Conservation (phyloP, 73 alveolate species). For the Blepharisma stoltei region DNA sequence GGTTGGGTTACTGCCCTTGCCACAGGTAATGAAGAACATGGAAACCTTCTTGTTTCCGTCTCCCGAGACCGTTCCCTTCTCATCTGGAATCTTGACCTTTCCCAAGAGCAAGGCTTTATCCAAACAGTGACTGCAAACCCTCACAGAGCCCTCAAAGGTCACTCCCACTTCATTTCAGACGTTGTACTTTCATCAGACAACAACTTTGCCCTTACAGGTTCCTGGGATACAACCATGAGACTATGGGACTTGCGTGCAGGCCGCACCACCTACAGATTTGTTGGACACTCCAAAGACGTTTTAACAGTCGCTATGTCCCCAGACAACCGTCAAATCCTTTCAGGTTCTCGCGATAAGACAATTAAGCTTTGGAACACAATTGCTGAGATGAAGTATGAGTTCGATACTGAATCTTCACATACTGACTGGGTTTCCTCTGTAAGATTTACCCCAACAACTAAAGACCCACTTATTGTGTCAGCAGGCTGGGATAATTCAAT, state of each 20-base stretch:
- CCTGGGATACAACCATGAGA: conserved; percentile 97
- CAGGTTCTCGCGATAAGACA: conserved; percentile 93
- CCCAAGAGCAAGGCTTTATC: not conserved
- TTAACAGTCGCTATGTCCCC: conserved; percentile 90
- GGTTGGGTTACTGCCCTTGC: conserved; percentile 66
- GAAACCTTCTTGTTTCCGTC: conserved; percentile 42
- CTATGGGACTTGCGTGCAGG: conserved; percentile 93
- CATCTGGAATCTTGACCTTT: conserved; percentile 56
- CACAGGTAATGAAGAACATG: conserved; percentile 43
- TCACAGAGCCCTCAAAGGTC: conserved; percentile 59
- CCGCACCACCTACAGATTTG: conserved; percentile 73
- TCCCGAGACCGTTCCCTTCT: conserved; percentile 59
- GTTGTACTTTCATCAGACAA: conserved; percentile 90
- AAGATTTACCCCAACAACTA: conserved; percentile 73
- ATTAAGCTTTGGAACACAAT: conserved; percentile 95
- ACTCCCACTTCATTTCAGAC: conserved; percentile 86
- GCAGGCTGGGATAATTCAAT: conserved; percentile 87
- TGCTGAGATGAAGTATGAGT: conserved; percentile 89
- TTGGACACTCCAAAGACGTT: conserved; percentile 92
- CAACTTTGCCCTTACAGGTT: conserved; percentile 88
- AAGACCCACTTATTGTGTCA: conserved; percentile 75
- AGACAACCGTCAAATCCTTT: conserved; percentile 93
- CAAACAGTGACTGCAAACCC: conserved; percentile 41
- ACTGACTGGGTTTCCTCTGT: conserved; percentile 86
- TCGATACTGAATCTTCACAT: conserved; percentile 73